Evolutionary conservation across 2,329 filamentous ascomycete species (phyloP).

Genomic region (Allantophomopsis lycopodina): DNA sequence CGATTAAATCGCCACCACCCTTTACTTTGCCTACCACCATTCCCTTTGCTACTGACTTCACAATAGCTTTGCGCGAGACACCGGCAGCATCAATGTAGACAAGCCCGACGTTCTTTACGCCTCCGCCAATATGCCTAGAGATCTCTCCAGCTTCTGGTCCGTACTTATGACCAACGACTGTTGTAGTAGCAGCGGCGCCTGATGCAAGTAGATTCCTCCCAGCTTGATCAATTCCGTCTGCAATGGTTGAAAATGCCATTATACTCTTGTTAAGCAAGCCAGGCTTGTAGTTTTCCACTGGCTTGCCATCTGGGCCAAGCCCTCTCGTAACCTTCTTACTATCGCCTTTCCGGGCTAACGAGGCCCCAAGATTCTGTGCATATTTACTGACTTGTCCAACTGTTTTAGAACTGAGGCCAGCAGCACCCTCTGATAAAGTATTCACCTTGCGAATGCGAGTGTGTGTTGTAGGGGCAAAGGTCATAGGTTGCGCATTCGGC

Average conservation of each 20-base stretch:
- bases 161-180: slow-evolving; percentile 80
- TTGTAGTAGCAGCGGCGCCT: slow-evolving; percentile 65
- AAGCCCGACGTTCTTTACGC: slow-evolving; percentile 89
- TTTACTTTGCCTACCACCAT: slow-evolving; percentile 81
- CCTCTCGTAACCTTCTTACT: slow-evolving; percentile 42
- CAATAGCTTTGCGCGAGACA: slow-evolving; percentile 74
- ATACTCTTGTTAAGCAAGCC: slow-evolving; percentile 89
- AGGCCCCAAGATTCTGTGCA: slow-evolving; percentile 82
- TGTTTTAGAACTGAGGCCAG: slow-evolving; percentile 69
- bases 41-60: slow-evolving; percentile 92
- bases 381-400: slow-evolving; percentile 72
- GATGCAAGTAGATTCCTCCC: slow-evolving; percentile 65
- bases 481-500: slow-evolving; percentile 67
- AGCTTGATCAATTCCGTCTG: slow-evolving; percentile 84
- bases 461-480: slow-evolving; percentile 77
- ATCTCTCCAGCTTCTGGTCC: slow-evolving; percentile 74
- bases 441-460: slow-evolving; percentile 79
- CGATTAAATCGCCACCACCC: slow-evolving; percentile 59
- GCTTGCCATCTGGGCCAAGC: slow-evolving; percentile 55
- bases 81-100: slow-evolving; percentile 96
- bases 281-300: slow-evolving; percentile 58
- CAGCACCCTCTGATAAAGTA: slow-evolving; percentile 68
- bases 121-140: slow-evolving; percentile 62
- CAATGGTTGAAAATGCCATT: slow-evolving; percentile 91
- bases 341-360: slow-evolving; percentile 47